Percentiles rank a stretch among this genome's conserved stretches.
These are phyloP conservation scores for Pseudocercospora fijiensis DNA, from an alignment of 2,329 filamentous ascomycete genomes.

Conservation along the genomic window DNA sequence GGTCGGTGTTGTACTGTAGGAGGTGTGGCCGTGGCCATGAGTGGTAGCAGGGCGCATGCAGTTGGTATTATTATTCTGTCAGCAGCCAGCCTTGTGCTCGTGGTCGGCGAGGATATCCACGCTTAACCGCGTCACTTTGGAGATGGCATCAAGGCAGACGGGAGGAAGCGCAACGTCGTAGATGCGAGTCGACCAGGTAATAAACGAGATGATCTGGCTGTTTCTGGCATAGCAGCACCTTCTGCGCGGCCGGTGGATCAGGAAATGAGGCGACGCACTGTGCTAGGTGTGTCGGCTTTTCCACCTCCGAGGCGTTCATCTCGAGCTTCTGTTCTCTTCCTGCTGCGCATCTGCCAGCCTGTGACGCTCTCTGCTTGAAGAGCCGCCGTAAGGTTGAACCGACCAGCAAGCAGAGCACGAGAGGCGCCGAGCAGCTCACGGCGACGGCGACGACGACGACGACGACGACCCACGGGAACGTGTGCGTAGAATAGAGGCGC, in stretches of 20 bases:
- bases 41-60: neutral
- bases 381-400: neutral
- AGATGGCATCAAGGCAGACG: neutral
- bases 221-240: neutral
- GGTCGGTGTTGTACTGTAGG: neutral
- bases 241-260: neutral
- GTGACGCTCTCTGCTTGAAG: neutral
- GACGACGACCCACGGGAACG: neutral
- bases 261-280: slow-evolving; percentile 1
- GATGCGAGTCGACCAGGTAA: neutral
- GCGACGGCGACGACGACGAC: neutral
- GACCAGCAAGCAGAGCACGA: neutral
- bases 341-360: neutral
- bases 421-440: neutral
- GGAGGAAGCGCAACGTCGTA: neutral
- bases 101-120: neutral
- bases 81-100: neutral
- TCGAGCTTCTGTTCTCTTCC: neutral
- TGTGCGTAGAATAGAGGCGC: no score
- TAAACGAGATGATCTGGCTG: neutral
- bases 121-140: neutral
- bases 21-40: neutral
- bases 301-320: neutral
- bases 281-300: neutral
- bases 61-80: neutral